Base-by-base conservation (phyloP, 2,329 filamentous ascomycete species). In the Pseudocercospora musae region DNA sequence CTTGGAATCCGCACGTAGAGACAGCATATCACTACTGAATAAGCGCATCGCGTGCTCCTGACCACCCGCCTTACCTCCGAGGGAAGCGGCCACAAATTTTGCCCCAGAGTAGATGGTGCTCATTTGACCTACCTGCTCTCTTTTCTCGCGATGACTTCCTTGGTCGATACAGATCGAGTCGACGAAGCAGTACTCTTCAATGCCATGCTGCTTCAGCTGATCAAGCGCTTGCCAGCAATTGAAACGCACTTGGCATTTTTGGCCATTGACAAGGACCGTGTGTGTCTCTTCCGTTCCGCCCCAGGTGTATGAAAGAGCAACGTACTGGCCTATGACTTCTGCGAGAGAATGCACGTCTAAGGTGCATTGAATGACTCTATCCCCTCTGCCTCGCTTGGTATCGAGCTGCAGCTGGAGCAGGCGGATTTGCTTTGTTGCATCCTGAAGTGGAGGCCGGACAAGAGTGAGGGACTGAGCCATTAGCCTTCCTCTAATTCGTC, bases 111-210 rank as follows among this genome's bases (percentile, higher is more conserved):
- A 69, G 10, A 69, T 67, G 2, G 40, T 40, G 9, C 50, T 53
- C 67, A 68, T 69, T 11, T 57, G 37, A 2, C 42, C 57, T 37
- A 69, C 66, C 23, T 69, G 66, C 21, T 63, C 7, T 15, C 37
- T 29, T 31, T 65, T 65, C 57, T 68, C 67, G 6, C 31, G 20
- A 27, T 53, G 20, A 58, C 65, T 33, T 1, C 56, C 50, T 46
- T 68, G 67, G 31, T 68, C 58, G 23, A 69, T 69, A 37, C 67
- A 68, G 31, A 69, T 58, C 3, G 60, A 63, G 55, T 69, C 67
- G 6, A 64, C 53, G 62, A 66, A 69, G 46, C 31, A 52, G n/a
- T 25, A 40, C 3, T 31, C 13, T 2, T 23, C 1, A 5, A 13
- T n/a, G 2, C 21, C 25, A 25, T 60, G 48, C 6, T 18, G 31